Percentiles rank a stretch among this genome's conserved stretches.
These are phyloP conservation scores for Fusarium sp. DNA, from an alignment of 2,329 filamentous ascomycete species.

Conservation along the genomic window DNA sequence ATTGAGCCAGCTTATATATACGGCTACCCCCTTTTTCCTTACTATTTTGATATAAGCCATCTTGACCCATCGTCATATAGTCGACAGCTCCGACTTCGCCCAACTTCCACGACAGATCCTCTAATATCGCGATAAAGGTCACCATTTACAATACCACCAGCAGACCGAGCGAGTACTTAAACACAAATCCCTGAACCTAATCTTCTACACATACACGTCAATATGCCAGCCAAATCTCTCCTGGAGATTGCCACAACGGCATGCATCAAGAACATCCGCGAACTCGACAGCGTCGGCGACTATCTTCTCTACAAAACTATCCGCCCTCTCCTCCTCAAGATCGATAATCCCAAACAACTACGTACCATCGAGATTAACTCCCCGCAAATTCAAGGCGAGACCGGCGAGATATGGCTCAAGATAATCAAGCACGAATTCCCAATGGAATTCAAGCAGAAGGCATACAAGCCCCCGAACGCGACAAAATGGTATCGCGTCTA, in stretches of 20 bases:
- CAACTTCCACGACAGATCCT: neutral
- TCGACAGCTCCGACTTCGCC: conserved; percentile 3
- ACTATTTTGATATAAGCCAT: neutral
- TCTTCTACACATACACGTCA: neutral
- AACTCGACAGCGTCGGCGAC: conserved; percentile 77
- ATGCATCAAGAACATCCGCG: conserved; percentile 65
- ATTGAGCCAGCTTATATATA: neutral
- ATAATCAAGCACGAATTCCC: conserved; percentile 85
- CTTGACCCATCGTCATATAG: neutral
- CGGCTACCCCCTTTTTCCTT: neutral
- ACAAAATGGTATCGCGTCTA: conserved; percentile 84
- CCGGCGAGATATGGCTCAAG: conserved; percentile 79
- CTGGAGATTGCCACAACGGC: conserved; percentile 62
- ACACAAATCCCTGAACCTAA: neutral
- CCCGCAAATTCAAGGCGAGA: conserved; percentile 78
- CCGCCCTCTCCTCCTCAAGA: conserved; percentile 74
- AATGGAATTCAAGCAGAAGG: conserved; percentile 69
- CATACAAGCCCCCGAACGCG: conserved; percentile 73
- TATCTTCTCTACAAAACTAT: conserved; percentile 73
- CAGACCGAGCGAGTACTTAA: neutral
- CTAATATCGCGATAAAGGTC: neutral
- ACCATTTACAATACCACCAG: neutral
- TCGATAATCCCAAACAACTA: conserved; percentile 81
- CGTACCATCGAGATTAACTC: conserved; percentile 79
- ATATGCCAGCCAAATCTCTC: conserved; percentile 62